Evolutionary conservation across 73 alveolate species (phyloP).

Genomic region (Paramecium primaurelia): DNA sequence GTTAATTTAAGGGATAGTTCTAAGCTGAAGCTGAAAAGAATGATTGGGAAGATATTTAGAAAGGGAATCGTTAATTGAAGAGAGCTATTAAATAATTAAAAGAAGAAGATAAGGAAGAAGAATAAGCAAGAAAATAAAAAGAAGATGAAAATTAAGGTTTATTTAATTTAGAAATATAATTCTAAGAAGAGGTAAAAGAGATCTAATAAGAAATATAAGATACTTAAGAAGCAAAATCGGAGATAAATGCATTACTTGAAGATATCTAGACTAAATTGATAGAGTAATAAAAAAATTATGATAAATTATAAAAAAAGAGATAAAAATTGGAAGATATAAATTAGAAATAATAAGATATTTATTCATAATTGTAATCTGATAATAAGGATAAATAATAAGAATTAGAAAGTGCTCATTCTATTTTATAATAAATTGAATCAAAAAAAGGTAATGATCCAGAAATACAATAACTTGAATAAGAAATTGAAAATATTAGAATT

Average conservation of each 20-base stretch:
- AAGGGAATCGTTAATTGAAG: slow-evolving; percentile 18
- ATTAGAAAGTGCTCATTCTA: not conserved
- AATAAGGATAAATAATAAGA: not conserved
- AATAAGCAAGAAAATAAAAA: not conserved
- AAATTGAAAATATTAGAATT: not conserved
- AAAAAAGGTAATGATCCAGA: slow-evolving; percentile 36
- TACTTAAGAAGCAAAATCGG: not conserved
- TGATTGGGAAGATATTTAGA: slow-evolving; percentile 37
- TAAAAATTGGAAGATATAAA: not conserved
- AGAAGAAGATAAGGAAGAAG: slow-evolving; percentile 35
- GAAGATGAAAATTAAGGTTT: slow-evolving; percentile 33
- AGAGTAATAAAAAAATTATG: not conserved
- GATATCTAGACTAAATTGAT: not conserved
- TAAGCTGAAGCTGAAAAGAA: not conserved
- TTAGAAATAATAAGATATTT: not conserved
- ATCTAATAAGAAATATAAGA: not conserved
- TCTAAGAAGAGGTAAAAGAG: slow-evolving; percentile 10
- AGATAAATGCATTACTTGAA: not conserved
- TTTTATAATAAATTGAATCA: not conserved
- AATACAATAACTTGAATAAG: not conserved
- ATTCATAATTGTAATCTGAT: not conserved
- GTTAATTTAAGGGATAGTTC: not conserved
- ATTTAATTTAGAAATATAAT: slow-evolving; percentile 16
- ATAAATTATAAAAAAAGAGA: not conserved
- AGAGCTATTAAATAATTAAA: slow-evolving; percentile 6